Conservation (phyloP, 2,329 filamentous ascomycete species). For the Trichoderma sp. region DNA sequence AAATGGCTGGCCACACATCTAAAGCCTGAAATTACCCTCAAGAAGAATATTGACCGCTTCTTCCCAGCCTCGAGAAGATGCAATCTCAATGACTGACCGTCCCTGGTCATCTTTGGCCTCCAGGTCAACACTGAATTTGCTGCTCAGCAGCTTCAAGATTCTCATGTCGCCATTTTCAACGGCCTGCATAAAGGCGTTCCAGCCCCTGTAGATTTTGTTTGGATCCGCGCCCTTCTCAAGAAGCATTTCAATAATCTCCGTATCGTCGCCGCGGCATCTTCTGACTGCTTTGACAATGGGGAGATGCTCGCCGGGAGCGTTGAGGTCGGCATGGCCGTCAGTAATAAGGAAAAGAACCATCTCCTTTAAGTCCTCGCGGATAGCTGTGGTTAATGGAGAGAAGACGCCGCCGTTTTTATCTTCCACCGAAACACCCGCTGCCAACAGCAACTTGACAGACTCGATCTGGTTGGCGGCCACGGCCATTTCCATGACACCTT, state of each 20-base stretch:
- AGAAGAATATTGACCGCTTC: slow-evolving; percentile 56
- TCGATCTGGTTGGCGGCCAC: slow-evolving; percentile 68
- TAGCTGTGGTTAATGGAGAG: slow-evolving; percentile 66
- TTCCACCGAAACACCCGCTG: slow-evolving; percentile 63
- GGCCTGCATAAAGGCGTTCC: slow-evolving; percentile 66
- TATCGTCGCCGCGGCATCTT: slow-evolving; percentile 56
- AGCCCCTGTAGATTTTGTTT: slow-evolving; percentile 67
- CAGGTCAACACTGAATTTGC: slow-evolving; percentile 54
- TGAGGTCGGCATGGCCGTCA: slow-evolving; percentile 64
- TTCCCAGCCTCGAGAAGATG: slow-evolving; percentile 58
- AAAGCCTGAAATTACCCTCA: slow-evolving; percentile 34
- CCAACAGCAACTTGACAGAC: slow-evolving; percentile 65
- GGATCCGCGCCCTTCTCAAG: slow-evolving; percentile 66
- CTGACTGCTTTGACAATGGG: slow-evolving; percentile 71
- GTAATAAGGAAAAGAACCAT: slow-evolving; percentile 64
- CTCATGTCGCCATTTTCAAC: slow-evolving; percentile 63
- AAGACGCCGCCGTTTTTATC: slow-evolving; percentile 68
- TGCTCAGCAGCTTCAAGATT: slow-evolving; percentile 55
- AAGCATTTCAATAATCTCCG: slow-evolving; percentile 63
- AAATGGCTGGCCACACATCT: background rate
- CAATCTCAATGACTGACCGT: slow-evolving; percentile 58
- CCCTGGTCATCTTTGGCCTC: slow-evolving; percentile 56
- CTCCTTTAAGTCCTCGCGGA: slow-evolving; percentile 62
- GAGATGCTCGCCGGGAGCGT: slow-evolving; percentile 69
- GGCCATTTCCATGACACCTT: slow-evolving; percentile 68